Conservation (phyloP, 495 filamentous ascomycete species). For the Neurospora sp. region DNA sequence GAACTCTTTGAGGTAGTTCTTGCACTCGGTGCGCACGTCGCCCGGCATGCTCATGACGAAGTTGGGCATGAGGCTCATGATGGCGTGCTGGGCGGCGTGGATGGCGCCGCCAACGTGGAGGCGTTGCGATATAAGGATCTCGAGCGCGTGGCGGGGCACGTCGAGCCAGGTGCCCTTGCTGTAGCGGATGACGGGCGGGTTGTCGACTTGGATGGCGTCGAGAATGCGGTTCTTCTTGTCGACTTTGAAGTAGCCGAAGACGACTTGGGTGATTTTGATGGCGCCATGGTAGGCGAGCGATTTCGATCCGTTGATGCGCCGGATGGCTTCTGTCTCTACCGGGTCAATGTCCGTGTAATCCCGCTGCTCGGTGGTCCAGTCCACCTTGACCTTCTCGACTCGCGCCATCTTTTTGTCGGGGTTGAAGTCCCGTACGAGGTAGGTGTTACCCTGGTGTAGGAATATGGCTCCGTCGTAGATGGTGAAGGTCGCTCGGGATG, state of each 20-base stretch:
- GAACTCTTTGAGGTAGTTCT: constrained; percentile 67
- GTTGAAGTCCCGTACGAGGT: constrained; percentile 83
- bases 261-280: constrained; percentile 72
- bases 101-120: constrained; percentile 85
- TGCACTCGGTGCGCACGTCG: constrained; percentile 92
- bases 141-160: constrained; percentile 66
- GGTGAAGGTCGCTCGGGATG: constrained; percentile 87
- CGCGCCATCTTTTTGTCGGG: constrained; percentile 64
- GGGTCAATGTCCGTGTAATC: constrained; percentile 96
- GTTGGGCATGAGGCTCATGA: constrained; percentile 77
- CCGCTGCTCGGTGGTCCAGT: constrained; percentile 90
- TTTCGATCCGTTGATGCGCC: constrained; percentile 41
- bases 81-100: constrained; percentile 87
- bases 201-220: constrained; percentile 86
- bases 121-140: constrained; percentile 58
- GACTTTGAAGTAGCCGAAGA: constrained; percentile 95
- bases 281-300: constrained; percentile 69
- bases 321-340: constrained; percentile 70
- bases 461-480: constrained; percentile 97
- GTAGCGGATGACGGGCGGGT: constrained; percentile 75
- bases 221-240: constrained; percentile 70
- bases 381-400: constrained; percentile 70
- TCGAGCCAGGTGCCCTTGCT: constrained; percentile 97
- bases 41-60: constrained; percentile 78
- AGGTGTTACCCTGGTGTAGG: constrained; percentile 87